A percentile compares a stretch with the other conserved stretches of the same genome.
Conservation (phyloP, 2,329 filamentous ascomycete species). For the Aspergillus piperis region DNA sequence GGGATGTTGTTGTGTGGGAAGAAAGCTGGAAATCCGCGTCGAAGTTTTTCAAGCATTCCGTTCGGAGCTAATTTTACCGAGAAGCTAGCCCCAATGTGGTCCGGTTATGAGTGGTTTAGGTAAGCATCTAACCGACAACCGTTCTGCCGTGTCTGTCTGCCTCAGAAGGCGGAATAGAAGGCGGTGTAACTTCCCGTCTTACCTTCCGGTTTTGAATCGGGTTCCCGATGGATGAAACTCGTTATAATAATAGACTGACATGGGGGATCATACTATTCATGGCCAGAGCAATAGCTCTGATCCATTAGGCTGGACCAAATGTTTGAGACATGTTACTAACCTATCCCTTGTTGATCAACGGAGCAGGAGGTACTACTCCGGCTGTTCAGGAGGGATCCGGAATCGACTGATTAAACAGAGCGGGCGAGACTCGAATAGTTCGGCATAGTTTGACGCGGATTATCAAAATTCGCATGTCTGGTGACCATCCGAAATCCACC, state of each 20-base stretch:
- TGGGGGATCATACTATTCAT: neutral
- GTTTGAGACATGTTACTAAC: neutral
- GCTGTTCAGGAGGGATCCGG: neutral
- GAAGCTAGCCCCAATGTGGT: constrained; percentile 7
- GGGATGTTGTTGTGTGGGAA: constrained; percentile 3
- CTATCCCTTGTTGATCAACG: neutral
- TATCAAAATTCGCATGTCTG: constrained; percentile 23
- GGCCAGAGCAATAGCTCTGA: neutral
- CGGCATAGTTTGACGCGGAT: constrained; percentile 10
- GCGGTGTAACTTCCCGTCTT: neutral
- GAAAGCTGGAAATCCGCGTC: constrained; percentile 20
- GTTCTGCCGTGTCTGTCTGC: neutral
- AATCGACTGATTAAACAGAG: neutral
- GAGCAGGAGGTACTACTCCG: neutral
- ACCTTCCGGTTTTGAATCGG: neutral
- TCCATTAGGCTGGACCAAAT: neutral
- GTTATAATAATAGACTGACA: neutral
- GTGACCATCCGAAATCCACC: constrained; percentile 24
- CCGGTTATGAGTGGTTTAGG: neutral
- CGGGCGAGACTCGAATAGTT: constrained; percentile 9
- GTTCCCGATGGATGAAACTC: neutral
- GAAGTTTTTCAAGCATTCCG: constrained; percentile 35
- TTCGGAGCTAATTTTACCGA: constrained; percentile 34
- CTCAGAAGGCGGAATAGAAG: neutral
- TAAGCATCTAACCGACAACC: neutral